A percentile compares a stretch with the other conserved stretches of the same genome.
phyloP scores from a whole-genome alignment of 2,329 filamentous ascomycete species.

The Pyricularia grisea region DNA sequence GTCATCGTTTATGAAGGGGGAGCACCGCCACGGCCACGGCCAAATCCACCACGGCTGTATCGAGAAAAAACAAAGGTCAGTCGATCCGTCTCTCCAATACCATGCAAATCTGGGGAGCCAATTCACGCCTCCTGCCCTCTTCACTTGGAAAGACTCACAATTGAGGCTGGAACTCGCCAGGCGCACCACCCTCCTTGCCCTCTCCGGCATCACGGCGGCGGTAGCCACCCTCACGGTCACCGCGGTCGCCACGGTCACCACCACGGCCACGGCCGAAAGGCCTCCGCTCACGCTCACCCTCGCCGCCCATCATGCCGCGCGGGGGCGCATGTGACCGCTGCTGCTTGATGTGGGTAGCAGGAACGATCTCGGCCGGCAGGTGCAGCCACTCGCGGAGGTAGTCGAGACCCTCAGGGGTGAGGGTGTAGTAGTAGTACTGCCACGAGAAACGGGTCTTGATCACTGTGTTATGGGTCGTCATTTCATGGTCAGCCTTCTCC shows the following conservation, averaged over 20 bases:
- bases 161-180: slow-evolving; percentile 83
- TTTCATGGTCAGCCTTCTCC: not conserved
- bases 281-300: slow-evolving; percentile 71
- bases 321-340: slow-evolving; percentile 97
- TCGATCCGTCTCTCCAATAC: slow-evolving; percentile 20
- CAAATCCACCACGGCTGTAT: slow-evolving; percentile 71
- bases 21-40: slow-evolving; percentile 75
- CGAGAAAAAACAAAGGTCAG: slow-evolving; percentile 8
- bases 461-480: slow-evolving; percentile 12
- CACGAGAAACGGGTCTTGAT: slow-evolving; percentile 99
- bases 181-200: slow-evolving; percentile 85
- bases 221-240: slow-evolving; percentile 84
- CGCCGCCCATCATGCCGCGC: slow-evolving; percentile 95
- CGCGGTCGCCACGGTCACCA: slow-evolving; percentile 56
- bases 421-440: slow-evolving; percentile 99
- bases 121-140: not conserved
- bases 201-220: slow-evolving; percentile 79
- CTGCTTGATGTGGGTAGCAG: slow-evolving; percentile 99
- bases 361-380: slow-evolving; percentile 98
- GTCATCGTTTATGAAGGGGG: slow-evolving; percentile 50
- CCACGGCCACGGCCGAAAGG: slow-evolving; percentile 70
- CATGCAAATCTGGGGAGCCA: slow-evolving; percentile 4
- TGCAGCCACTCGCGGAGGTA: slow-evolving; percentile 99
- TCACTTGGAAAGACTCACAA: slow-evolving; percentile 48
- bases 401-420: slow-evolving; percentile 73